Conservation (phyloP, 306 rosid genomes). For the Acacia acuminata region DNA sequence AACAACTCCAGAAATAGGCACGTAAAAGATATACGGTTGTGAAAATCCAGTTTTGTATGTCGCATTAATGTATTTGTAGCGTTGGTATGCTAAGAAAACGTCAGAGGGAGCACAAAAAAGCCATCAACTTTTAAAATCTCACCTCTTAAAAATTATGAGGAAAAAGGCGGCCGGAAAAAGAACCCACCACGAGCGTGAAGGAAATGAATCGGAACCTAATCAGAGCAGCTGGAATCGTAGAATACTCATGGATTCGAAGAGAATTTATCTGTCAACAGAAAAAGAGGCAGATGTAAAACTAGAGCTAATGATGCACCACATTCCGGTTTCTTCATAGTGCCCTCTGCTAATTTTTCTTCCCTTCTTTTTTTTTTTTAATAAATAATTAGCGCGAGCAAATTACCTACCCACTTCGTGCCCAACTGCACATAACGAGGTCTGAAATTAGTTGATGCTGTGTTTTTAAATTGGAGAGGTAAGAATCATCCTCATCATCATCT, state of each 20-base stretch:
- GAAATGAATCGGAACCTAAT: constrained; percentile 6
- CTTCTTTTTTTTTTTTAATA: background rate
- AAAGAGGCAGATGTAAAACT: background rate
- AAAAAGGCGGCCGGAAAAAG: background rate
- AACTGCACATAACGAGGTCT: background rate
- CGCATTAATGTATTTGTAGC: background rate
- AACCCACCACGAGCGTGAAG: background rate
- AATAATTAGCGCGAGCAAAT: background rate
- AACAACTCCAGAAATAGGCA: background rate
- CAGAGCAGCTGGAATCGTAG: constrained; percentile 3
- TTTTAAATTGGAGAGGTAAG: no score
- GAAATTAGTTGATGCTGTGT: background rate
- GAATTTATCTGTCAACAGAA: background rate
- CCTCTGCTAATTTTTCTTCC: background rate
- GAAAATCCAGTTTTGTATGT: background rate
- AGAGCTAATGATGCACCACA: background rate
- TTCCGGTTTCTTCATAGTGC: background rate
- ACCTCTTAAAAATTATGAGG: background rate
- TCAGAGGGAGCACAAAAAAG: background rate
- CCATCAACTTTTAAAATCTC: background rate
- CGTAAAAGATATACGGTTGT: background rate
- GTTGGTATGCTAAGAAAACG: background rate
- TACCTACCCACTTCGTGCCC: background rate
- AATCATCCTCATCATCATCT: no score
- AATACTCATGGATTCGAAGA: background rate